Conservation (phyloP, 495 filamentous ascomycete genomes). For the Coniosporium apollinis region DNA sequence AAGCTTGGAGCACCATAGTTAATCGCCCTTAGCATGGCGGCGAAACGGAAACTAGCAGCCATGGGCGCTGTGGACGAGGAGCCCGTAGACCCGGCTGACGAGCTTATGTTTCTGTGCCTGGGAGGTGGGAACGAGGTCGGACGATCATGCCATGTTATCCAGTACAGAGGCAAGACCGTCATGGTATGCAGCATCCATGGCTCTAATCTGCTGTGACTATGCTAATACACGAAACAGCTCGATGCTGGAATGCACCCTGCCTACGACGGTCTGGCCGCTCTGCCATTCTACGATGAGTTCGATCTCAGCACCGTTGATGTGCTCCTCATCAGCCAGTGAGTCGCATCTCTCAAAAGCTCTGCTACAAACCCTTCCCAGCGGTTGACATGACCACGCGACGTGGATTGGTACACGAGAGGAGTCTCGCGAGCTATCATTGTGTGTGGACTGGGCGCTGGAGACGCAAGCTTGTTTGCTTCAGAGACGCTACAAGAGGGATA, state of each 20-base stretch:
- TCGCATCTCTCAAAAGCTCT: slow-evolving; percentile 15
- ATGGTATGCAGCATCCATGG: slow-evolving; percentile 47
- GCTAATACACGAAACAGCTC: slow-evolving; percentile 37
- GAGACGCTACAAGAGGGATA: no score
- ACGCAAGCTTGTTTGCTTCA: no score
- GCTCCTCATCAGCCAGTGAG: slow-evolving; percentile 95
- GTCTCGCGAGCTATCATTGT: no score
- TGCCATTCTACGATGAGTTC: slow-evolving; percentile 97
- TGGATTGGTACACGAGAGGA: slow-evolving; percentile 8
- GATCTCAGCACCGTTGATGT: slow-evolving; percentile 95
- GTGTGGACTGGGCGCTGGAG: no score
- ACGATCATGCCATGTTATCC: slow-evolving; percentile 89
- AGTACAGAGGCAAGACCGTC: slow-evolving; percentile 97
- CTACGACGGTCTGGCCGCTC: slow-evolving; percentile 83
- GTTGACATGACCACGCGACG: not conserved
- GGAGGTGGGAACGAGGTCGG: slow-evolving; percentile 96
- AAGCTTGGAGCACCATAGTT: no score
- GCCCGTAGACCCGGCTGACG: slow-evolving; percentile 44
- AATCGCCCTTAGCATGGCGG: slow-evolving; percentile 32
- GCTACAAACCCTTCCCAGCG: not conserved
- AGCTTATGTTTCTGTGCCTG: slow-evolving; percentile 81
- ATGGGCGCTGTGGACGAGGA: slow-evolving; percentile 23
- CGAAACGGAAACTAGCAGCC: slow-evolving; percentile 29
- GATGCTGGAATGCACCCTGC: slow-evolving; percentile 94
- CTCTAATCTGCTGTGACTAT: no score